Base-by-base conservation (phyloP, 148 eudicot species). In the Polygonum aviculare region DNA sequence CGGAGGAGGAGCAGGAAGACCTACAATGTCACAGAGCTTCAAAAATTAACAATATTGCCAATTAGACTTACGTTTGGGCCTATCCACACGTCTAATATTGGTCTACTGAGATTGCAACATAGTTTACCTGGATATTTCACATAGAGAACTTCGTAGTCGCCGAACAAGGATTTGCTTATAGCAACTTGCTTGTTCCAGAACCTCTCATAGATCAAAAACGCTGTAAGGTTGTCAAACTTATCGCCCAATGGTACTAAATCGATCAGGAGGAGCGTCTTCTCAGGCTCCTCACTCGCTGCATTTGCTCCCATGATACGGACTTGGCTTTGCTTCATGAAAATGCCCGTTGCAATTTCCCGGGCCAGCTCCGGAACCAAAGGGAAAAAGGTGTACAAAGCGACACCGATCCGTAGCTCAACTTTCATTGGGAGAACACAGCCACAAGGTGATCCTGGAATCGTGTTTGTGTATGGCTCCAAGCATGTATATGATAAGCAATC, bases 261-360 rank as follows among this genome's bases (percentile, higher is more conserved):
- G 65, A 87, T 80, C 12, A 89, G 89, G 77, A 89, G 90, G 50
- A 85, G 81, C 18, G 98, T 91, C 72, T 90, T 91, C 40, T 89
- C 94, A 15, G 90, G 87, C 78, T 88, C 78, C 67, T 87, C 84
- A 67, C 69, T 81, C 41, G 89, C 91, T 39, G 88, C 88, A 83
- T 88, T 88, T 78, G 98, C 98, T 82, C 98, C 98, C 96, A 93
- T 88, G 60, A 93, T 87, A 14, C 93, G 93, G 74, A 93, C 96
- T 88, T 93, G 96, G 78, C 89, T 87, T 82, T 72, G 89, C 62
- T 85, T 87, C 84, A 93, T 75, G 77, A 87, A 88, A 4, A 83
- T 82, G 45, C 94, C 98, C 5, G 79, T 75, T 69, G 94, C 87
- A 76, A 93, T 78, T 87, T 91, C 98, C 73, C 77, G 65, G 12